phyloP scores from a whole-genome alignment of 2,329 filamentous ascomycete species.

The Elsinoe fawcettii region DNA sequence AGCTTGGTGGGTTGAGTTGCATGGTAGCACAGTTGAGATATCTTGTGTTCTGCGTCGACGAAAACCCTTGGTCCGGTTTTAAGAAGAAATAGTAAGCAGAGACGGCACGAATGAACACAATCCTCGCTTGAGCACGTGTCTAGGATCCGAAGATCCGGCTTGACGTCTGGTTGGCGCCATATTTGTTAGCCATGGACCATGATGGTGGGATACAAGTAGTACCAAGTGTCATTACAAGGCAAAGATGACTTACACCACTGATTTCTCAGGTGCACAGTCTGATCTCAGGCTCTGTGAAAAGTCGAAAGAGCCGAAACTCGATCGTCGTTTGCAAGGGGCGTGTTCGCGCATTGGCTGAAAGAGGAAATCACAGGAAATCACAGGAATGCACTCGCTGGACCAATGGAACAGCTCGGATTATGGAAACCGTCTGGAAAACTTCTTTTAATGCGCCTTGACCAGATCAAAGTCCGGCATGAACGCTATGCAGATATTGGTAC shows the following conservation, averaged over 20 bases:
- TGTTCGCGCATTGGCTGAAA: background rate
- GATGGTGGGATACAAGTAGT: background rate
- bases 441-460: slow-evolving; percentile 6
- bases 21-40: background rate
- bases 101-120: background rate
- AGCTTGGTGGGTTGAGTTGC: background rate
- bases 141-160: background rate
- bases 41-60: no score
- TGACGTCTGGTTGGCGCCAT: background rate
- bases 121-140: slow-evolving; percentile 1
- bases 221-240: background rate
- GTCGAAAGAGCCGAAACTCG: background rate
- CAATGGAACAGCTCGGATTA: background rate
- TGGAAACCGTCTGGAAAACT: background rate
- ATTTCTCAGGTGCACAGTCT: no score
- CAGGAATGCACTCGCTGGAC: background rate
- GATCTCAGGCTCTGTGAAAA: no score
- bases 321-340: background rate
- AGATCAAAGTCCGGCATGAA: background rate
- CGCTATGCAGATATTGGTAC: slow-evolving; percentile 3
- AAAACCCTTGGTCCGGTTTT: background rate
- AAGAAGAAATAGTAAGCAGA: background rate
- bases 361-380: slow-evolving; percentile 8
- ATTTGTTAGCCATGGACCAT: background rate
- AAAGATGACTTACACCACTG: background rate